These are phyloP conservation scores for Verticillium albo-atrum DNA, from an alignment of 2,329 filamentous ascomycete species.

Conservation along the genomic window DNA sequence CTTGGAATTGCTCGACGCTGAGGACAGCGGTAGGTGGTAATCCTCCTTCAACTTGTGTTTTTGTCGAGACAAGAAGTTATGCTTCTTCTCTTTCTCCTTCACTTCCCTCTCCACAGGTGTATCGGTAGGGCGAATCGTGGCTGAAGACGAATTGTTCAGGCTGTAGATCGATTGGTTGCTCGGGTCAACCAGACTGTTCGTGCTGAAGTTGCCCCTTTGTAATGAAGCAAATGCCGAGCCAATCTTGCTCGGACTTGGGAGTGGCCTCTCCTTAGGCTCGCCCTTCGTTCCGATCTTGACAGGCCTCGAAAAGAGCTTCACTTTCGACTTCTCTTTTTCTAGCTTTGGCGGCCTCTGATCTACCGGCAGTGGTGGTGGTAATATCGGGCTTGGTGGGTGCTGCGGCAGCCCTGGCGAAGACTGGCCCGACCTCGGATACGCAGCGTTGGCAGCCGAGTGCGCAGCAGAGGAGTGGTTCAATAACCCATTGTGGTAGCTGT, in stretches of 20 bases:
- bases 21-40: conserved; percentile 67
- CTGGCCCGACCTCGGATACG: conserved; percentile 62
- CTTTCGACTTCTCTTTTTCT: conserved; percentile 71
- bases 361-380: not conserved
- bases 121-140: conserved; percentile 66
- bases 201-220: conserved; percentile 65
- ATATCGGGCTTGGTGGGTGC: conserved; percentile 17
- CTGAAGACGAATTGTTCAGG: conserved; percentile 70
- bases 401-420: conserved; percentile 40
- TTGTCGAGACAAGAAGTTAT: conserved; percentile 74
- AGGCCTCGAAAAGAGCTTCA: conserved; percentile 76
- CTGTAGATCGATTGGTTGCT: conserved; percentile 63
- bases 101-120: conserved; percentile 30
- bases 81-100: conserved; percentile 64
- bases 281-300: conserved; percentile 71
- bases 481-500: conserved; percentile 57
- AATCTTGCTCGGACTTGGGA: conserved; percentile 71
- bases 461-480: conserved; percentile 59
- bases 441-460: conserved; percentile 67
- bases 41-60: conserved; percentile 78
- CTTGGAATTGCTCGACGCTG: conserved; percentile 70
- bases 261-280: conserved; percentile 59
- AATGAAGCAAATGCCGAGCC: conserved; percentile 61
- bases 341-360: conserved; percentile 48
- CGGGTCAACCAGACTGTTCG: conserved; percentile 64